A percentile compares a stretch with the other conserved stretches of the same genome.
Evolutionary conservation across 176 grass and related monocot species (phyloP).

Genomic region (Paspalum notatum): DNA sequence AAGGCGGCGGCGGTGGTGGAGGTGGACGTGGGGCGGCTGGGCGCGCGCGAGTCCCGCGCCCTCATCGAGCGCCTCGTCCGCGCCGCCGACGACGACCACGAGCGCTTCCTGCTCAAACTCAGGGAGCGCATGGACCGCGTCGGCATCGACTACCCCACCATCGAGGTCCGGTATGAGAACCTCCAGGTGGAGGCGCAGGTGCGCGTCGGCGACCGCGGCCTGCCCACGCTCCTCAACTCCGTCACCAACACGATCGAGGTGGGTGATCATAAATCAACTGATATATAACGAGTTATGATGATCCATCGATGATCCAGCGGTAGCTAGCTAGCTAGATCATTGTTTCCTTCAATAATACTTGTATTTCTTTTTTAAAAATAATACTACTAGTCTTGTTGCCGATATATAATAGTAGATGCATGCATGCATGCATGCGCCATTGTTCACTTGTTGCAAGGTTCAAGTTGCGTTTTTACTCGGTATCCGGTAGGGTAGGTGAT

Average conservation of each 20-base stretch:
- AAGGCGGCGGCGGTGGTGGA: conserved; percentile 39
- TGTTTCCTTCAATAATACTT: no score
- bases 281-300: no score
- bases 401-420: no score
- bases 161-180: conserved; percentile 77
- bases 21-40: conserved; percentile 62
- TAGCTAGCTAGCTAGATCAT: no score
- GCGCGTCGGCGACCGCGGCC: conserved; percentile 61
- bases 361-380: no score
- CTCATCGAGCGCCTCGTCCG: conserved; percentile 73
- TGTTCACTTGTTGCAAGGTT: no score
- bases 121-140: conserved; percentile 78
- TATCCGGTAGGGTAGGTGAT: no score
- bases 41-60: conserved; percentile 51
- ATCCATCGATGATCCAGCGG: no score
- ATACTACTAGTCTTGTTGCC: no score
- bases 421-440: no score
- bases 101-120: conserved; percentile 79
- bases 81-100: conserved; percentile 79
- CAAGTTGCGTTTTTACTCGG: no score
- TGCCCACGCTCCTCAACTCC: conserved; percentile 78
- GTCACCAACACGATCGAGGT: conserved; percentile 78
- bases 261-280: not conserved
- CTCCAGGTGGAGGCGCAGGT: conserved; percentile 58
- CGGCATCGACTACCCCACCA: conserved; percentile 75